Evolutionary conservation across 2,329 filamentous ascomycete genomes (phyloP), one percentile per base, ranked within the genome.

Genomic region (Sarocladium oryzae): DNA sequence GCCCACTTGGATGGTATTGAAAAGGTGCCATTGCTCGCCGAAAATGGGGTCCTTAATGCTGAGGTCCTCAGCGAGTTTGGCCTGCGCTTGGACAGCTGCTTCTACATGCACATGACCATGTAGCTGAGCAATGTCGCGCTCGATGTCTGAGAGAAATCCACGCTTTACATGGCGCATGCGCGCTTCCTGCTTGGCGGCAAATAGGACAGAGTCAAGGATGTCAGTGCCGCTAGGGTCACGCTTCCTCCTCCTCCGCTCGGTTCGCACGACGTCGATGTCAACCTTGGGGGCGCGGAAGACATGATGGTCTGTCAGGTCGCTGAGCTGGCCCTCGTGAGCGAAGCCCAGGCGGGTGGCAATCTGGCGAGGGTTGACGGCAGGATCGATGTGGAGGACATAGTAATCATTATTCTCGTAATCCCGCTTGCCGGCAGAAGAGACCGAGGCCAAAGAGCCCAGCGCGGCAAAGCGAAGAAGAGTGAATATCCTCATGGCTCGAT

Each of bases 11-110:
- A 86, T 65, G 0, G 86, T 76, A 65, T 99, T 99, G 72, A 87
- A 85, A 43, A 99, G 73, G 76, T 99, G 93, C 93, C 93, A 99
- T 69, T 99, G 93, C 52, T 95, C 86, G 37, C 79, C 76, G 69
- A 97, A 99, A 50, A 95, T 95, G 16, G 93, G 93, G 62, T 99
- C 93, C 28, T 74, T 68, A 56, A 99, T 97, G 13, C 76, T 74
- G n/a, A 99, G 75, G 2, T 75, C 72, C 49, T 75, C 68, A 57
- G 84, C 84, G 43, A 95, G 71, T 4, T 77, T 68, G 46, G 77
- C 67, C 58, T 86, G 84, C 55, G 76, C 72, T 54, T 77, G 66
- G 21, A 85, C 70, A 3, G 81, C 80, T 45, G 70, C 63, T 49
- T 61, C 55, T 45, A 62, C 57, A 2, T 62, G 55, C 24, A 53